A percentile compares a stretch with the other conserved stretches of the same genome.
Evolutionary conservation across 371 early-diverging fungal species (phyloP).

Genomic region (Rhizopus delemar): DNA sequence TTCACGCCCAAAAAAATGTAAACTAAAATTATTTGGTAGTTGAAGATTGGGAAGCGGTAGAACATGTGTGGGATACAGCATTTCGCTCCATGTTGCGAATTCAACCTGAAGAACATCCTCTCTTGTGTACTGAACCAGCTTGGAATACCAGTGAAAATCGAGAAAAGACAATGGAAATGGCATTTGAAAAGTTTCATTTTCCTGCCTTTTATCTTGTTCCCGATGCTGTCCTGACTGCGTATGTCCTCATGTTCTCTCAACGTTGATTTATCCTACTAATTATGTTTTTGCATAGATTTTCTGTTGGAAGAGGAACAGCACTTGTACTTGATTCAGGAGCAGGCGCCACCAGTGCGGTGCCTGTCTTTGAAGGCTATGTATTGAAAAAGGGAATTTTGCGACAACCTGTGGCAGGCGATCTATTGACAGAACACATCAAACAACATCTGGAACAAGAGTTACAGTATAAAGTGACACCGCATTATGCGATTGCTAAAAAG

Average conservation of each 20-base stretch:
- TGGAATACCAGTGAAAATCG: constrained; percentile 83
- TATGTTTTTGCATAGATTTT: constrained; percentile 63
- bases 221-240: constrained; percentile 91
- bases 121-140: constrained; percentile 87
- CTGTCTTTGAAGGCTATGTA: constrained; percentile 95
- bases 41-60: constrained; percentile 91
- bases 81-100: constrained; percentile 69
- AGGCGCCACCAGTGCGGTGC: constrained; percentile 82
- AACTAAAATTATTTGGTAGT: constrained; percentile 30
- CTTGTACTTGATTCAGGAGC: constrained; percentile 93
- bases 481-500: constrained; percentile 80
- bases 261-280: constrained; percentile 6
- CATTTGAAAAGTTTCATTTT: constrained; percentile 88
- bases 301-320: constrained; percentile 86
- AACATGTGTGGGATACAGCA: constrained; percentile 85
- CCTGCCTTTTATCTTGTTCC: constrained; percentile 94
- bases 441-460: constrained; percentile 61
- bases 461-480: constrained; percentile 75
- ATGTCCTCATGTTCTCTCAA: constrained; percentile 25
- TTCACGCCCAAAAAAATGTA: neutral
- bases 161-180: constrained; percentile 87
- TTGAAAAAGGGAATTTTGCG: constrained; percentile 86
- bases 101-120: constrained; percentile 80
- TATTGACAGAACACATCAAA: constrained; percentile 75
- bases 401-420: constrained; percentile 81